These are phyloP conservation scores for Aspergillus hiratsukae DNA, from an alignment of 2,329 filamentous ascomycete genomes.

Conservation along the genomic window DNA sequence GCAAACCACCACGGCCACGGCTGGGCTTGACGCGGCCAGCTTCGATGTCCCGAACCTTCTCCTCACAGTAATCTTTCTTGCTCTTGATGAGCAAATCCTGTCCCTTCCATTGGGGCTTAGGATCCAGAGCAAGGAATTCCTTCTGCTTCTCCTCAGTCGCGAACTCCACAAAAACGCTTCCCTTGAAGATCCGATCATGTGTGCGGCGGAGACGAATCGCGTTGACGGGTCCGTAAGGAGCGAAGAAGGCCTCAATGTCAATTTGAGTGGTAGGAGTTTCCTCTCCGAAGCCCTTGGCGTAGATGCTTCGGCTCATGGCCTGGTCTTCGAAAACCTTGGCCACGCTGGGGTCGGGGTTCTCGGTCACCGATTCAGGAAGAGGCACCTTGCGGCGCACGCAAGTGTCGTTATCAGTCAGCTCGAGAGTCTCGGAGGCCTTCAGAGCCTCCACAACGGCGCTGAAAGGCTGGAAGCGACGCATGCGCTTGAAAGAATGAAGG, in stretches of 20 bases:
- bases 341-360: conserved; percentile 52
- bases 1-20: conserved; percentile 31
- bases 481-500: conserved; percentile 86
- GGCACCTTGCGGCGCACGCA: conserved; percentile 71
- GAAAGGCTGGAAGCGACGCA: conserved; percentile 90
- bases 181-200: conserved; percentile 76
- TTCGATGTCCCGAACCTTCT: conserved; percentile 68
- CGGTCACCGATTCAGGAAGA: conserved; percentile 50
- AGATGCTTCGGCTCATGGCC: conserved; percentile 70
- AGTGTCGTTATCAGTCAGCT: conserved; percentile 69
- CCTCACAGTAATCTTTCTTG: conserved; percentile 82
- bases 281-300: conserved; percentile 89
- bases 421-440: conserved; percentile 68
- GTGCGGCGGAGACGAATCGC: conserved; percentile 81
- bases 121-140: conserved; percentile 73
- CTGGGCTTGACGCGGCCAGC: conserved; percentile 64
- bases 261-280: conserved; percentile 83
- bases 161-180: conserved; percentile 95
- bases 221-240: conserved; percentile 71
- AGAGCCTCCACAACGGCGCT: conserved; percentile 77
- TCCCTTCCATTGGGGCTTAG: conserved; percentile 79
- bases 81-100: conserved; percentile 75
- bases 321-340: conserved; percentile 58
- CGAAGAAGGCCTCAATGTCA: conserved; percentile 90
- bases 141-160: conserved; percentile 70